Base-by-base conservation (phyloP, 164 flowering plant genomes). In the Amborella trichopoda region DNA sequence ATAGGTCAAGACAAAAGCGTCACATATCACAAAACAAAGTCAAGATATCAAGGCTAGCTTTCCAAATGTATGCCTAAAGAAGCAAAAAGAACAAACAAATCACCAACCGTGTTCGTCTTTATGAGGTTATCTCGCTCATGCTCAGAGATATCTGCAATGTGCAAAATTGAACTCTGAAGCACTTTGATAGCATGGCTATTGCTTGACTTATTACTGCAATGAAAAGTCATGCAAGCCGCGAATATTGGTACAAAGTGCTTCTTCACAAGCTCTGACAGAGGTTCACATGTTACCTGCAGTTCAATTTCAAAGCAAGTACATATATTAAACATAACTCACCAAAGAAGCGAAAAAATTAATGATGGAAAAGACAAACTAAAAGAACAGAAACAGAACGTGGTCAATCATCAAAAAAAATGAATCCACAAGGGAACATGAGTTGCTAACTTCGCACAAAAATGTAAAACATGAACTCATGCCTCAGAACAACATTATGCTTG, bases 191-290 rank as follows among this genome's bases (percentile, higher is more conserved):
- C 96, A 52, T 62, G 76, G 37, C 77, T 83, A 51, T 65, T 69
- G 16, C 67, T 78, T 37, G 63, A 47, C 50, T 63, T 75, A 63
- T 75, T 68, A 62, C 80, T 77, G 60, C 94, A 78, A 56, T 84
- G 84, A 59, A 82, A 58, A 20, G 77, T 82, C 78, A 93, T 80
- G 58, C 88, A 82, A 25, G 80, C 52, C 6, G 95, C 72, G 74
- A 87, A 88, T 37, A 88, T 72, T 32, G 82, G 76, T 54, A 82
- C 94, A 76, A 93, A 93, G 47, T 93, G 78, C 28, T 56, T 49
- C 58, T 61, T 78, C 12, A 72, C 73, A 60, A 93, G 61, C 57
- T 28, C 67, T 20, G 71, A 54, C 70, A 75, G 44, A 37, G 95
- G 65, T 39, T 76, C 71, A 46, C 63, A 43, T 54, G 81, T 59